These are phyloP conservation scores for Quercus berberidifolia DNA, from an alignment of 306 rosid genomes.

Conservation along the genomic window DNA sequence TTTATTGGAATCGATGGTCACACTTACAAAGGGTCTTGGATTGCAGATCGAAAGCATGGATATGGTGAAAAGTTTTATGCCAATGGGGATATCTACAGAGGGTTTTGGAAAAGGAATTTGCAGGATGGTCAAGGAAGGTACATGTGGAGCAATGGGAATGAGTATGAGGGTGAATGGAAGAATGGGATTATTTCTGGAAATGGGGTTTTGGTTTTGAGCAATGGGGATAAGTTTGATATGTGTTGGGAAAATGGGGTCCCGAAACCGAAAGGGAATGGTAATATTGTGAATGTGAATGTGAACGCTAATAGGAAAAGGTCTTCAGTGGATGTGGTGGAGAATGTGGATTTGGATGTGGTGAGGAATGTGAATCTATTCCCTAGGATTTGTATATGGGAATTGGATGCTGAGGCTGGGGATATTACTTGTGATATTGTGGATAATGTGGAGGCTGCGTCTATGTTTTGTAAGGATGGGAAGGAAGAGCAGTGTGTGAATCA, in stretches of 20 bases:
- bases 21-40: constrained; percentile 33
- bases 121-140: constrained; percentile 52
- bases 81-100: constrained; percentile 47
- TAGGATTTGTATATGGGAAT: constrained; percentile 52
- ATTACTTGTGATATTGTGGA: constrained; percentile 55
- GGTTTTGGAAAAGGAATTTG: constrained; percentile 42
- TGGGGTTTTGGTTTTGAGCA: constrained; percentile 36
- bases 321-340: constrained; percentile 20
- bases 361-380: constrained; percentile 39
- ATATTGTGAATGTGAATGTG: constrained; percentile 34
- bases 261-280: not conserved
- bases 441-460: constrained; percentile 31
- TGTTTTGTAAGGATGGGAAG: constrained; percentile 36
- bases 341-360: constrained; percentile 20
- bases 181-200: constrained; percentile 35
- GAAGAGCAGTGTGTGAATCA: constrained; percentile 17
- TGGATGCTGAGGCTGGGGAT: constrained; percentile 56
- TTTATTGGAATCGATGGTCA: constrained; percentile 39
- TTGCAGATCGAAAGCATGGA: constrained; percentile 37
- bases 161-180: constrained; percentile 47
- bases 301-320: constrained; percentile 28
- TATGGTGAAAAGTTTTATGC: constrained; percentile 38
- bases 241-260: constrained; percentile 50
- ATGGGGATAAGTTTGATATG: constrained; percentile 43
- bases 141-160: constrained; percentile 48